Percentiles rank a stretch among this genome's conserved stretches.
phyloP scores from a whole-genome alignment of 805 yeast genomes.

The Pichia kluyveri region DNA sequence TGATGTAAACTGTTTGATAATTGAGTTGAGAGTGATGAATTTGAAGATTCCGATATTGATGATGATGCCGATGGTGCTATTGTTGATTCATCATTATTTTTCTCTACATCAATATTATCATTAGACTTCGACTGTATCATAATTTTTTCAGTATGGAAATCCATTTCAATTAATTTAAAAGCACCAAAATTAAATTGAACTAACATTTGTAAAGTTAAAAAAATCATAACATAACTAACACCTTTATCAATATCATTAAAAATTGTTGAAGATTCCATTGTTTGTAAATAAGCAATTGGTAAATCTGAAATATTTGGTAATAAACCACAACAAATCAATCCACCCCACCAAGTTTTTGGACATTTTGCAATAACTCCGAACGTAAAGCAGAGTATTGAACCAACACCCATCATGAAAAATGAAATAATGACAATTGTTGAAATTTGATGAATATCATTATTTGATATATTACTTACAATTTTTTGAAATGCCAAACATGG shows the following conservation, averaged over 20 bases:
- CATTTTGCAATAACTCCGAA: slow-evolving; percentile 43
- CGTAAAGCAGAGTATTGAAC: slow-evolving; percentile 12
- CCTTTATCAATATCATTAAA: slow-evolving; percentile 63
- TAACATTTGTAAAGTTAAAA: slow-evolving; percentile 57
- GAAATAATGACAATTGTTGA: slow-evolving; percentile 54
- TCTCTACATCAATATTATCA: not conserved
- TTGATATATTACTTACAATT: slow-evolving; percentile 55
- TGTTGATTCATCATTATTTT: not conserved
- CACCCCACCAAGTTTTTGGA: slow-evolving; percentile 72
- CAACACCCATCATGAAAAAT: slow-evolving; percentile 28
- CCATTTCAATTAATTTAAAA: slow-evolving; percentile 61
- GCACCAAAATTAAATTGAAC: slow-evolving; percentile 71
- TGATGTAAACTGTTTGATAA: no score
- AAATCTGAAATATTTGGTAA: slow-evolving; percentile 75
- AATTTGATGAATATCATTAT: slow-evolving; percentile 57
- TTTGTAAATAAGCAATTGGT: slow-evolving; percentile 76
- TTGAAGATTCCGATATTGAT: not conserved
- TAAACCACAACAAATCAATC: slow-evolving; percentile 55
- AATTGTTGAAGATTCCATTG: slow-evolving; percentile 53
- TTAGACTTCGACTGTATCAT: not conserved
- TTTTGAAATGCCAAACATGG: slow-evolving; percentile 74
- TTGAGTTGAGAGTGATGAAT: not conserved
- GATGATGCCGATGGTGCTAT: not conserved
- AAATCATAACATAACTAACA: slow-evolving; percentile 77
- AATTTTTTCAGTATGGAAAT: slow-evolving; percentile 36